Percentiles rank a stretch among this genome's conserved stretches.
These are phyloP conservation scores for Talaromyces trachyspermus DNA, from an alignment of 495 filamentous ascomycete species.

Conservation along the genomic window DNA sequence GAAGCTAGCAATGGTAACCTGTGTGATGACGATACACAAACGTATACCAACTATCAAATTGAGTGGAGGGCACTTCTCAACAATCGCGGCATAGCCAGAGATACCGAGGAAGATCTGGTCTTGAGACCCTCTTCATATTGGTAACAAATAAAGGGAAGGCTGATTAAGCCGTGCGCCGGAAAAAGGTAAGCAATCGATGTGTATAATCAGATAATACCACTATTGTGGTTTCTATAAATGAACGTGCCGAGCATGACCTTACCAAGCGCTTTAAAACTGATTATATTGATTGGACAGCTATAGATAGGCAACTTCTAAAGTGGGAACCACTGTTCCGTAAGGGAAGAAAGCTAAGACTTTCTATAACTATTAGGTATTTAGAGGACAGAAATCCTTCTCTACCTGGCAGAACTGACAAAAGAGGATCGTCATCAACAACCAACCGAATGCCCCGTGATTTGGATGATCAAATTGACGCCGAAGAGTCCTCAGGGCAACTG, in stretches of 20 bases:
- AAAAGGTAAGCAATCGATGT: not conserved
- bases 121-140: conserved; percentile 6
- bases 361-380: conserved; percentile 7
- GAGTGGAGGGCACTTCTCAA: conserved; percentile 5
- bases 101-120: conserved; percentile 7
- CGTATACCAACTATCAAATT: conserved; percentile 6
- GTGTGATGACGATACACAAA: conserved; percentile 2
- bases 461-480: conserved; percentile 9
- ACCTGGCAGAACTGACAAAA: conserved; percentile 10
- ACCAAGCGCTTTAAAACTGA: conserved; percentile 1
- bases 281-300: conserved; percentile 2
- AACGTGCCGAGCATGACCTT: not conserved
- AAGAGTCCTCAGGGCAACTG: conserved; percentile 12
- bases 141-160: conserved; percentile 7
- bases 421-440: conserved; percentile 13
- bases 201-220: conserved; percentile 3
- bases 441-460: conserved; percentile 5
- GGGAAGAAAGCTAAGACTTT: conserved; percentile 1
- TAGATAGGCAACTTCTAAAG: not conserved
- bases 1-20: not conserved
- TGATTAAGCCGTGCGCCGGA: not conserved
- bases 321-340: not conserved
- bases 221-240: conserved; percentile 1
- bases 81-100: conserved; percentile 3
- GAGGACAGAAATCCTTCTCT: conserved; percentile 13